These are phyloP conservation scores for Gossypium trilobum DNA, from an alignment of 441 rosid species.

Conservation along the genomic window DNA sequence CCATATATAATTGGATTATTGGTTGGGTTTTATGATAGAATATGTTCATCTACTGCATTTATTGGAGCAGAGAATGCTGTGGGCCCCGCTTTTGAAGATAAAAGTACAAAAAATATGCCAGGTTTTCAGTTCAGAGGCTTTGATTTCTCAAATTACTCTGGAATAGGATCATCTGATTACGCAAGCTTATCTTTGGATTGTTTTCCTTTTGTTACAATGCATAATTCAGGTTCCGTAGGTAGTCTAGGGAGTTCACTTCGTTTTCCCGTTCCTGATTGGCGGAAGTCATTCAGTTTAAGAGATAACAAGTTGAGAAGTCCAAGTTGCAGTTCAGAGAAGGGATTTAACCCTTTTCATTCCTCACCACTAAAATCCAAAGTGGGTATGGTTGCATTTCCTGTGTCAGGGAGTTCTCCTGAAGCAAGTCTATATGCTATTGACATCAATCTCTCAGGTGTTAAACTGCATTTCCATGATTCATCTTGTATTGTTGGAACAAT, in stretches of 20 bases:
- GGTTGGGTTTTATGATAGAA: conserved; percentile 41
- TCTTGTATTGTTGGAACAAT: conserved; percentile 67
- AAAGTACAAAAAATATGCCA: conserved; percentile 27
- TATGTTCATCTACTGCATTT: conserved; percentile 36
- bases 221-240: conserved; percentile 45
- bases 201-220: conserved; percentile 63
- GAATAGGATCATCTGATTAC: conserved; percentile 35
- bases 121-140: conserved; percentile 46
- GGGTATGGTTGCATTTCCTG: conserved; percentile 19
- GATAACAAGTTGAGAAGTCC: conserved; percentile 33
- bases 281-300: conserved; percentile 37
- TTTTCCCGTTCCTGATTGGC: conserved; percentile 49
- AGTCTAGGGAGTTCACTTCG: conserved; percentile 50
- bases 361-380: conserved; percentile 17
- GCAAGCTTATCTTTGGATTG: conserved; percentile 54
- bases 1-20: conserved; percentile 56
- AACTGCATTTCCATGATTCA: conserved; percentile 80
- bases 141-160: conserved; percentile 74
- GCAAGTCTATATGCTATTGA: conserved; percentile 32
- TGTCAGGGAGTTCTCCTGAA: conserved; percentile 20
- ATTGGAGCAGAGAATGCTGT: conserved; percentile 24
- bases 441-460: conserved; percentile 41
- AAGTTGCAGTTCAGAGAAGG: conserved; percentile 27
- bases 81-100: conserved; percentile 20
- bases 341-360: conserved; percentile 17